These are phyloP conservation scores for Moniliophthora roreri DNA, from an alignment of 1,284 basidiomycete genomes.

Conservation along the genomic window DNA sequence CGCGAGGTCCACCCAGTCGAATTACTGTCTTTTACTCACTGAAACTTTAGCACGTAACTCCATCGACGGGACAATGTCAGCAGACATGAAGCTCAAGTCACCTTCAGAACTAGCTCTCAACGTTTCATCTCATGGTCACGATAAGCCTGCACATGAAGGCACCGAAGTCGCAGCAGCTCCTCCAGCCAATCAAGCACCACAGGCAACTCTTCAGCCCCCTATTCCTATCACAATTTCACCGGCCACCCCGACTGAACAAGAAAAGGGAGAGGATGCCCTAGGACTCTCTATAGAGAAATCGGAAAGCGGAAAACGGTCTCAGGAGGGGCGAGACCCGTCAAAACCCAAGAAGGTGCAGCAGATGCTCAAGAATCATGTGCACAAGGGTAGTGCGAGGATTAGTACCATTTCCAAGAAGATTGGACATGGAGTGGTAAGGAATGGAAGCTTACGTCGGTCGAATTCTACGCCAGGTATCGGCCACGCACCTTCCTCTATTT, in stretches of 20 bases:
- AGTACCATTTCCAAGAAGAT: conserved; percentile 76
- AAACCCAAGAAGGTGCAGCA: conserved; percentile 71
- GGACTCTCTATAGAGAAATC: conserved; percentile 14
- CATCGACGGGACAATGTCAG: conserved; percentile 9
- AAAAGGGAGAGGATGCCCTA: neutral
- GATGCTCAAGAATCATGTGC: conserved; percentile 69
- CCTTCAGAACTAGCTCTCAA: conserved; percentile 23
- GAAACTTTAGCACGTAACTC: conserved; percentile 13
- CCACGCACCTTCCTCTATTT: conserved; percentile 8
- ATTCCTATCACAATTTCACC: conserved; percentile 37
- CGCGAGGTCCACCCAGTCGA: conserved; percentile 11
- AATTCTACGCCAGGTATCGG: conserved; percentile 63
- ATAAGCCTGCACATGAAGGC: conserved; percentile 12
- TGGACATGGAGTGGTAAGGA: conserved; percentile 62
- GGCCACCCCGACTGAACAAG: conserved; percentile 27
- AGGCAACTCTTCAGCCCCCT: conserved; percentile 11
- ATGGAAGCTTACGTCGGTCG: conserved; percentile 54
- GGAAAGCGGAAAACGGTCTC: conserved; percentile 9
- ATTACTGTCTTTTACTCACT: neutral
- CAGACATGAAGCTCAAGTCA: conserved; percentile 22
- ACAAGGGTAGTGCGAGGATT: conserved; percentile 70
- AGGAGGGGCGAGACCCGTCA: conserved; percentile 34
- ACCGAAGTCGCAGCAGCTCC: neutral
- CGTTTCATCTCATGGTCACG: conserved; percentile 19
- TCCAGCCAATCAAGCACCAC: neutral